These are phyloP conservation scores for Tilletia indica DNA, from an alignment of 1,284 basidiomycete species.

Conservation along the genomic window DNA sequence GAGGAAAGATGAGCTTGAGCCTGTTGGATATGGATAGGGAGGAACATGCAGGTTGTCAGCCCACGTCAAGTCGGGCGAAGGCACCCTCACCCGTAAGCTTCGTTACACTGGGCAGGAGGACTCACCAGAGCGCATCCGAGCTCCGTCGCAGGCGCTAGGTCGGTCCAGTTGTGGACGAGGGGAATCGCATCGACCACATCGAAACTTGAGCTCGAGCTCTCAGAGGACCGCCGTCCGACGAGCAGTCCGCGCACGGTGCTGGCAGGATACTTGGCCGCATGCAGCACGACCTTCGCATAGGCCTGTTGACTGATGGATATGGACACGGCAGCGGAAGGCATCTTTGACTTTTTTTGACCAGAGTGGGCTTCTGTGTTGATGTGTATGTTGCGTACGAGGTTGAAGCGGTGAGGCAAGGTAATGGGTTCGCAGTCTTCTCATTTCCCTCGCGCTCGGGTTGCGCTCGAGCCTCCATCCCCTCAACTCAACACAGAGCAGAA, in stretches of 20 bases:
- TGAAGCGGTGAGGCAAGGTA: too few species aligned
- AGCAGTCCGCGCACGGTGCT: slow-evolving; percentile 25
- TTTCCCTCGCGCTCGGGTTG: too few species aligned
- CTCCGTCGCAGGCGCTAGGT: slow-evolving; percentile 28
- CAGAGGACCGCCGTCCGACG: slow-evolving; percentile 16
- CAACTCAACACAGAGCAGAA: too few species aligned
- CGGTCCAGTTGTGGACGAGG: slow-evolving; percentile 26
- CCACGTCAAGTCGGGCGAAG: too few species aligned
- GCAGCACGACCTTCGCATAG: slow-evolving; percentile 27
- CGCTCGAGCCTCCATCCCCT: too few species aligned
- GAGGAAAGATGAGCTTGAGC: slow-evolving; percentile 14
- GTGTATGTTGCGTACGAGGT: too few species aligned
- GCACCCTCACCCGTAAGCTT: background rate
- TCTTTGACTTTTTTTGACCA: too few species aligned
- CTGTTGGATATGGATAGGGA: background rate
- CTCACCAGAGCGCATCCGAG: slow-evolving; percentile 28
- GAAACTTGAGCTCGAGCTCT: background rate
- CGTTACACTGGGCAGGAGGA: background rate
- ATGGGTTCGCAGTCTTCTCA: too few species aligned
- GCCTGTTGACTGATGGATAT: slow-evolving; percentile 17
- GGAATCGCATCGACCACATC: slow-evolving; percentile 25
- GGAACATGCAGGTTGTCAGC: background rate
- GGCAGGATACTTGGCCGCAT: slow-evolving; percentile 29
- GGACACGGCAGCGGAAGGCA: background rate
- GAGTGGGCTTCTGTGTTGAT: too few species aligned